Evolutionary conservation across 2,329 filamentous ascomycete species (phyloP), one percentile per base, ranked within the genome.

Genomic region (Fusarium brachygibbosum): DNA sequence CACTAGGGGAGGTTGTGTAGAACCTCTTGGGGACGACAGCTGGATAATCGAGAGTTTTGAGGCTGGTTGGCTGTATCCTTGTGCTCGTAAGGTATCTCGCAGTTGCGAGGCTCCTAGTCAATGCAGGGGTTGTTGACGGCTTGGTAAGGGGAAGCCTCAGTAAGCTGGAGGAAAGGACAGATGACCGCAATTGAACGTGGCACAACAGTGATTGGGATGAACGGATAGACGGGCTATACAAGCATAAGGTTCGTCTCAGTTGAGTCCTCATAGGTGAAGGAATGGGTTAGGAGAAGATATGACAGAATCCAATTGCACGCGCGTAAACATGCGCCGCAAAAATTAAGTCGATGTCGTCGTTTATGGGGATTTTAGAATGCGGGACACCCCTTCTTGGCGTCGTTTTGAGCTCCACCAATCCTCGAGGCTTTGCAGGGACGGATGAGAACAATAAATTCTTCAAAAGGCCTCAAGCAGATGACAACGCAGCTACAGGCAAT

Each of bases 221-320:
- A 35, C 37, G 53, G 38, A 44, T 46, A 56, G 51, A 50, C 45
- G 52, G 49, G 34, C 54, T 68, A 65, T 55, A 45, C 65, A 61
- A 52, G 51, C 57, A 70, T 53, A 65, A 11, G 28, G 58, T 50
- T 44, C 60, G 66, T 53, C 57, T 57, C 52, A 72, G 46, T 62
- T 69, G 73, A 29, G 58, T 41, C 52, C 68, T 74, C 73, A 75
- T 75, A 72, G 50, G 63, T 72, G 45, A 70, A 58, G 32, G 45
- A 35, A 41, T 38, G 23, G 17, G 32, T 31, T 40, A 50, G 57
- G 54, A 19, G 52, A 57, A 37, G 37, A 53, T 63, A 53, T 42
- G 35, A 50, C 58, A 60, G 48, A 58, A 23, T 51, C 48, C 12
- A 51, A 40, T 42, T 60, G 63, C 62, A 53, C 44, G 66, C 58